These are phyloP conservation scores for Forsythia suspensa DNA, from an alignment of 257 asterid species.

Conservation along the genomic window DNA sequence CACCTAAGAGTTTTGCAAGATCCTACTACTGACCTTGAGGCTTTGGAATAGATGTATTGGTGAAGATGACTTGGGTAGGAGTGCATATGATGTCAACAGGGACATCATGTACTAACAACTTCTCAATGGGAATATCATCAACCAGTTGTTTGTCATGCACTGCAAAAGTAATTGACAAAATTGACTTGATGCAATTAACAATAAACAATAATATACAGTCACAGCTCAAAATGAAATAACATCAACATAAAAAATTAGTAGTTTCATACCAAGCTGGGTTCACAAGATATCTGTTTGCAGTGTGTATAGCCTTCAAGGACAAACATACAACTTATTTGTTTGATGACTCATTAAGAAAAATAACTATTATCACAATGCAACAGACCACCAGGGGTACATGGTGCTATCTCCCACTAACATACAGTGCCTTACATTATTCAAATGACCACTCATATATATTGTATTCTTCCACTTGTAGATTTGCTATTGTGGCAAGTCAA, in stretches of 20 bases:
- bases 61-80: slow-evolving; percentile 73
- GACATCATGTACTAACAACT: slow-evolving; percentile 79
- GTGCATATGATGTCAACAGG: slow-evolving; percentile 96
- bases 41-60: slow-evolving; percentile 82
- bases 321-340: not conserved
- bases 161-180: slow-evolving; percentile 31
- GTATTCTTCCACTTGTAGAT: not conserved
- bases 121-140: slow-evolving; percentile 77
- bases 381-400: not conserved
- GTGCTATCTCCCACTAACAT: not conserved
- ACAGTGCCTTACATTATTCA: not conserved
- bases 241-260: not conserved
- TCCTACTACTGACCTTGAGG: slow-evolving; percentile 68
- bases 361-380: not conserved
- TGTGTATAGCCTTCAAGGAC: not conserved
- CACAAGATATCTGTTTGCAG: not conserved
- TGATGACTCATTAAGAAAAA: not conserved
- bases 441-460: not conserved
- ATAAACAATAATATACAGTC: not conserved
- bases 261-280: not conserved
- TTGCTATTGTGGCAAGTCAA: not conserved
- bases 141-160: slow-evolving; percentile 85
- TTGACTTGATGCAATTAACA: not conserved
- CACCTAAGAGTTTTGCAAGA: not conserved
- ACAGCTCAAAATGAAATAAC: not conserved